Conservation (phyloP, 306 rosid species). For the Fagus sylvatica region DNA sequence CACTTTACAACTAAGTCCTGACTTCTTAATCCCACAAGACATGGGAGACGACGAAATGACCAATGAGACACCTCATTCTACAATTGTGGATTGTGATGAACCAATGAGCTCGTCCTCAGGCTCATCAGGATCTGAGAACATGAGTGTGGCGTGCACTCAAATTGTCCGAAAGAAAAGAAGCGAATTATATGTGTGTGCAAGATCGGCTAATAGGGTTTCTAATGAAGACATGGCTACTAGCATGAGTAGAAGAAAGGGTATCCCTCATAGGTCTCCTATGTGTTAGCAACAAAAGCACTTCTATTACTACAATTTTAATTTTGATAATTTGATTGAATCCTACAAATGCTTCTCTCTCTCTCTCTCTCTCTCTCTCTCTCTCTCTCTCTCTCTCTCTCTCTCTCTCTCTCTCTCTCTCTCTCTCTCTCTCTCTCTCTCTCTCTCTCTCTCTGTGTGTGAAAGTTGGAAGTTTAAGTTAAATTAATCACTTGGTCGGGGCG, state of each 20-base stretch:
- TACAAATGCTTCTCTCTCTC: slow-evolving; percentile 45
- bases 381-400: slow-evolving; percentile 22
- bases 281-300: slow-evolving; percentile 35
- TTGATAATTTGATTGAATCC: slow-evolving; percentile 57
- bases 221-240: slow-evolving; percentile 76
- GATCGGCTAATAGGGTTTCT: slow-evolving; percentile 62
- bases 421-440: slow-evolving; percentile 23
- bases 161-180: slow-evolving; percentile 84
- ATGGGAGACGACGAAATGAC: slow-evolving; percentile 75
- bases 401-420: slow-evolving; percentile 24
- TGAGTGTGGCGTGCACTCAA: slow-evolving; percentile 54
- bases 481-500: slow-evolving; percentile 95
- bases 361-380: slow-evolving; percentile 33
- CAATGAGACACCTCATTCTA: slow-evolving; percentile 64
- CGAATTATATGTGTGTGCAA: slow-evolving; percentile 66
- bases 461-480: slow-evolving; percentile 53
- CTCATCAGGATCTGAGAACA: slow-evolving; percentile 76
- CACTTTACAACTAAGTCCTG: slow-evolving; percentile 71
- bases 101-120: slow-evolving; percentile 67
- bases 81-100: slow-evolving; percentile 70
- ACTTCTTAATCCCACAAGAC: slow-evolving; percentile 78
- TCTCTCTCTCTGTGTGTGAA: slow-evolving; percentile 30
- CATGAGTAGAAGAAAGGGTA: slow-evolving; percentile 94
- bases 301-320: slow-evolving; percentile 10
- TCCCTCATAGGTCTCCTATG: slow-evolving; percentile 93